A percentile compares a stretch with the other conserved stretches of the same genome.
These are phyloP conservation scores for Cutaneotrichosporon spelunceum DNA, from an alignment of 1,284 basidiomycete genomes.

Conservation along the genomic window DNA sequence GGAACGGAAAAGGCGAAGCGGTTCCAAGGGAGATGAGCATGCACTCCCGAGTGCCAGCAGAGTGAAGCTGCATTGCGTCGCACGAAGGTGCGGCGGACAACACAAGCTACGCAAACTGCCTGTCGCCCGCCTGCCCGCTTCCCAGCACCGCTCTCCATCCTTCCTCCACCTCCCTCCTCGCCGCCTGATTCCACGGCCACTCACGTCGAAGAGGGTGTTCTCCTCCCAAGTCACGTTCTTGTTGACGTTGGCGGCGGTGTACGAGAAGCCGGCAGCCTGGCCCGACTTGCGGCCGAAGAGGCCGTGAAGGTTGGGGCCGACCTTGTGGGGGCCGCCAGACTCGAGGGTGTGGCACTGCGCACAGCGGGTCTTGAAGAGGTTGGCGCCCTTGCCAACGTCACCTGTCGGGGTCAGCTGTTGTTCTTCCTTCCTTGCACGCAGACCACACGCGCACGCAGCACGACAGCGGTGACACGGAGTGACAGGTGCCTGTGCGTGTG, in stretches of 20 bases:
- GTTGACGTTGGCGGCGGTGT: constrained; percentile 94
- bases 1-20: not conserved
- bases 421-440: not conserved
- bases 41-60: too few relatives aligned
- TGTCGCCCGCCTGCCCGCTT: not conserved
- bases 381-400: constrained; percentile 82
- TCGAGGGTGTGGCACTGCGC: constrained; percentile 94
- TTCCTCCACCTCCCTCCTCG: not conserved
- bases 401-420: constrained; percentile 56
- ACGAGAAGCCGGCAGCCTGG: constrained; percentile 79
- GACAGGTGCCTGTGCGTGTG: not conserved
- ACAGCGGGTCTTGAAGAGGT: constrained; percentile 76
- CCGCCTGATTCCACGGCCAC: constrained; percentile 6
- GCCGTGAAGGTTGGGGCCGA: constrained; percentile 94
- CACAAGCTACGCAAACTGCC: too few relatives aligned
- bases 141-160: not conserved
- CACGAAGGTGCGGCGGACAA: too few relatives aligned
- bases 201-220: constrained; percentile 47
- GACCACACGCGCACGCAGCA: not conserved
- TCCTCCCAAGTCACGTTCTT: constrained; percentile 77
- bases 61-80: too few relatives aligned
- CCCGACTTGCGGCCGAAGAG: constrained; percentile 83
- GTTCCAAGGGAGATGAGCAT: not conserved
- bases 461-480: not conserved
- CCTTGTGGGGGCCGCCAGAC: constrained; percentile 65